Evolutionary conservation across 768 basidiomycete species (phyloP).

Genomic region (Lepiota brunneoincarnata): DNA sequence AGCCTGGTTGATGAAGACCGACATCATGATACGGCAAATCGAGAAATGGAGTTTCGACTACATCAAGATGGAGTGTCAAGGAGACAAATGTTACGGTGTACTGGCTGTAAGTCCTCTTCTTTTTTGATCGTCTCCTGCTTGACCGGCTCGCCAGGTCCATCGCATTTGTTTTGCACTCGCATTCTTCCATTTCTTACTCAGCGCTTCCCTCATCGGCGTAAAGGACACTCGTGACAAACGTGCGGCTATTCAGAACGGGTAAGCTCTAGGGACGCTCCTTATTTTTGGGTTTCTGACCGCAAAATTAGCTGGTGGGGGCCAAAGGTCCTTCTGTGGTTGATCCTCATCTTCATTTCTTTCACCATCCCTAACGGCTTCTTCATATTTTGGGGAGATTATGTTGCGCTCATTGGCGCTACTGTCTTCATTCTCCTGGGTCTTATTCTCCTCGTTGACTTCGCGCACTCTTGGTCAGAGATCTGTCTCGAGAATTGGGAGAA

Average conservation of each 20-base stretch:
- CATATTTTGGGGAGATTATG: constrained; percentile 96
- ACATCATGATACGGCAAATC: constrained; percentile 80
- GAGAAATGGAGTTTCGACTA: constrained; percentile 95
- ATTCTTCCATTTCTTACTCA: constrained; percentile 83
- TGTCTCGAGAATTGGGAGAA: constrained; percentile 96
- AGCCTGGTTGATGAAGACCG: constrained; percentile 96
- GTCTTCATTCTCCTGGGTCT: constrained; percentile 96
- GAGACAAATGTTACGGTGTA: constrained; percentile 93
- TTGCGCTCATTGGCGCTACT: constrained; percentile 88
- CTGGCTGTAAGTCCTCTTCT: constrained; percentile 68
- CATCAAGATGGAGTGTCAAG: constrained; percentile 95
- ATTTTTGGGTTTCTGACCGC: constrained; percentile 8
- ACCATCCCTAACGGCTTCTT: constrained; percentile 97
- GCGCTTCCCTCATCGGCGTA: constrained; percentile 79
- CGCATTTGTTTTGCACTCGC: constrained; percentile 95
- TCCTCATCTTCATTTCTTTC: constrained; percentile 81
- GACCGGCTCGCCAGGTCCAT: constrained; percentile 59
- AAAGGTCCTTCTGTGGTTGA: constrained; percentile 86
- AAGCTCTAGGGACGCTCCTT: constrained; percentile 17
- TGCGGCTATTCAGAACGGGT: constrained; percentile 97
- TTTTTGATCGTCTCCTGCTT: not conserved
- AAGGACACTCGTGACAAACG: constrained; percentile 89
- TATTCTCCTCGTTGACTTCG: constrained; percentile 96
- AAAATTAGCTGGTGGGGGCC: constrained; percentile 93
- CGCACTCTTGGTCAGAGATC: constrained; percentile 97